These are phyloP conservation scores for Phyllosticta citriasiana DNA, from an alignment of 2,329 filamentous ascomycete genomes.

Conservation along the genomic window DNA sequence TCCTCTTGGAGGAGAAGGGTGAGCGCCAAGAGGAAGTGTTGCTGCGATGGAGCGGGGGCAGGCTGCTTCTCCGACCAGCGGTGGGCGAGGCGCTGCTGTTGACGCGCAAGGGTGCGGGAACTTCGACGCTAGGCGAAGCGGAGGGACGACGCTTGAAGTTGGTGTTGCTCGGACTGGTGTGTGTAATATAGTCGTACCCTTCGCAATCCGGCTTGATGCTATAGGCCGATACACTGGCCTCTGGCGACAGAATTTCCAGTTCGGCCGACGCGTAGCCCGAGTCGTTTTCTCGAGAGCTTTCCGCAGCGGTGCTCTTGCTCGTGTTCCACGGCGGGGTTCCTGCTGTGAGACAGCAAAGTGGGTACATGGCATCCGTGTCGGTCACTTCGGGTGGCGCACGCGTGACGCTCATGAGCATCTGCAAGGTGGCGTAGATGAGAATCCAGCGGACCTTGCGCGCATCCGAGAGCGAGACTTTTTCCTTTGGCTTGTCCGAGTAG, in stretches of 20 bases:
- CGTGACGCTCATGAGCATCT: constrained; percentile 59
- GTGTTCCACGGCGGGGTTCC: constrained; percentile 31
- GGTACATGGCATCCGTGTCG: constrained; percentile 50
- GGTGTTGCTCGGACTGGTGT: constrained; percentile 11
- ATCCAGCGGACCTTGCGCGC: constrained; percentile 72
- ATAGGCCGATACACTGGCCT: not conserved
- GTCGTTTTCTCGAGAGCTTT: constrained; percentile 1
- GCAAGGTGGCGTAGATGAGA: constrained; percentile 61
- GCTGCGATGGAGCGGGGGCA: constrained; percentile 10
- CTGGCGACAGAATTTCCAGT: not conserved
- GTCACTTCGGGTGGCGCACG: constrained; percentile 52
- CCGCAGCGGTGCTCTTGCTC: not conserved
- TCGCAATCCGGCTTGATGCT: constrained; percentile 31
- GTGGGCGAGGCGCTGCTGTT: not conserved
- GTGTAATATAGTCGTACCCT: constrained; percentile 29
- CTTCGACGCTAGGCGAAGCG: constrained; percentile 15
- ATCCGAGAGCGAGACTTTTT: constrained; percentile 52
- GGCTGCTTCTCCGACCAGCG: constrained; percentile 12
- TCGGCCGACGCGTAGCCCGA: constrained; percentile 11
- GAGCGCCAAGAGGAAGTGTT: constrained; percentile 28
- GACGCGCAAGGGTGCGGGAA: constrained; percentile 21
- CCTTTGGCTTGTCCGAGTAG: constrained; percentile 35
- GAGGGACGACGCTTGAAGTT: constrained; percentile 18
- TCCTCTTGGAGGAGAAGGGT: constrained; percentile 18
- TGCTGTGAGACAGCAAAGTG: constrained; percentile 40